phyloP scores from a whole-genome alignment of 768 basidiomycete species.

The Leucocoprinus leucothites region DNA sequence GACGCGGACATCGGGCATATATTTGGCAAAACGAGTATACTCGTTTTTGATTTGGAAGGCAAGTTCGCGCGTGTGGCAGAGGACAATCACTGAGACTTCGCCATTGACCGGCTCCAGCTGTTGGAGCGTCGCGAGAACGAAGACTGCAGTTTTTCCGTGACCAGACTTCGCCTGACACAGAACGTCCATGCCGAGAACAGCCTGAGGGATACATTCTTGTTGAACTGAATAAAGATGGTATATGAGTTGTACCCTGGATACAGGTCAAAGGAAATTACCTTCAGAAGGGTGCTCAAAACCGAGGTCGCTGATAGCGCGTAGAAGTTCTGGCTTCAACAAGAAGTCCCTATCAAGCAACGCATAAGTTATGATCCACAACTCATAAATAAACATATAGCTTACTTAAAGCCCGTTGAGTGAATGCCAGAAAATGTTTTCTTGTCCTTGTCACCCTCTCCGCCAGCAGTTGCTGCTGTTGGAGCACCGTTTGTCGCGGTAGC shows the following conservation, averaged over 20 bases:
- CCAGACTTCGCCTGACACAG: slow-evolving; percentile 99
- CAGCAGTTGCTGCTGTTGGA: slow-evolving; percentile 34
- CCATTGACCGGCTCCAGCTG: slow-evolving; percentile 98
- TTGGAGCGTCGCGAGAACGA: slow-evolving; percentile 96
- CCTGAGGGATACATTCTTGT: slow-evolving; percentile 99
- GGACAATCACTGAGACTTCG: slow-evolving; percentile 95
- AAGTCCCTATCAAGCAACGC: slow-evolving; percentile 69
- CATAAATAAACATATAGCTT: slow-evolving; percentile 21
- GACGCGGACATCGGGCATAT: slow-evolving; percentile 98
- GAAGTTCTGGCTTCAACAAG: slow-evolving; percentile 93
- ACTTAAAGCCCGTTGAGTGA: slow-evolving; percentile 99
- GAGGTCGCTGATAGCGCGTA: slow-evolving; percentile 97
- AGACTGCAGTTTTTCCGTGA: slow-evolving; percentile 98
- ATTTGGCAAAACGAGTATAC: slow-evolving; percentile 98
- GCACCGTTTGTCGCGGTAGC: slow-evolving; percentile 47
- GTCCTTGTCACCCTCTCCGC: slow-evolving; percentile 71
- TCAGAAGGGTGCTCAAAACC: slow-evolving; percentile 99
- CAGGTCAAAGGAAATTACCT: slow-evolving; percentile 47
- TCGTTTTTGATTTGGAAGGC: slow-evolving; percentile 99
- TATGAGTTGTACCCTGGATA: neutral
- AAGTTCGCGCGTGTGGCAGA: slow-evolving; percentile 98
- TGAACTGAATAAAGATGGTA: slow-evolving; percentile 60
- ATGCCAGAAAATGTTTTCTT: slow-evolving; percentile 99
- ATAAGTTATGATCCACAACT: slow-evolving; percentile 15
- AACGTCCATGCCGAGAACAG: slow-evolving; percentile 98